Evolutionary conservation across 2,329 filamentous ascomycete species (phyloP).

Genomic region (Alternaria infectoria): DNA sequence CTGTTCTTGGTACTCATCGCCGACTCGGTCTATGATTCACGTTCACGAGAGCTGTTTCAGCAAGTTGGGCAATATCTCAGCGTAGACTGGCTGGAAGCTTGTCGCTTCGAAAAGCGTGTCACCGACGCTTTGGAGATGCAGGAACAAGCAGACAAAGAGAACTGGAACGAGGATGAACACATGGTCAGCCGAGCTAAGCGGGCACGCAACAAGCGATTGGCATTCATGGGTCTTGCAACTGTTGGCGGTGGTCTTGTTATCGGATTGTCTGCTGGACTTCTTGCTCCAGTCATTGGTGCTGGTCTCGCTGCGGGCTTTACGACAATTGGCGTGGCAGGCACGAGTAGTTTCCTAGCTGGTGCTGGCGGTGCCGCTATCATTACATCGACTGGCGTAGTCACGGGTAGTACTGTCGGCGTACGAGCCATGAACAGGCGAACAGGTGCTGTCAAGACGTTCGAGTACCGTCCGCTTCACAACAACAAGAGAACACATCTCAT

Average conservation of each 20-base stretch:
- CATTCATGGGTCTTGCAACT: constrained; percentile 96
- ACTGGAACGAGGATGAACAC: constrained; percentile 96
- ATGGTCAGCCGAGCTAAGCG: constrained; percentile 84
- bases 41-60: constrained; percentile 84
- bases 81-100: constrained; percentile 90
- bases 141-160: constrained; percentile 90
- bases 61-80: constrained; percentile 79
- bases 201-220: constrained; percentile 80
- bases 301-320: constrained; percentile 94
- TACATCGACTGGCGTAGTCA: constrained; percentile 84
- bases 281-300: constrained; percentile 92
- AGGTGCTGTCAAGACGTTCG: constrained; percentile 92
- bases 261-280: constrained; percentile 86
- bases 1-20: constrained; percentile 94
- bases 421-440: constrained; percentile 86
- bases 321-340: constrained; percentile 90
- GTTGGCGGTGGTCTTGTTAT: constrained; percentile 95
- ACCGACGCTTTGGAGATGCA: constrained; percentile 98
- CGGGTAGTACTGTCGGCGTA: constrained; percentile 84
- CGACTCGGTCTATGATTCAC: constrained; percentile 90
- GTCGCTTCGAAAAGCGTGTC: constrained; percentile 94
- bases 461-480: constrained; percentile 95
- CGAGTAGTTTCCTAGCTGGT: constrained; percentile 85
- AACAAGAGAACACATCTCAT: constrained; percentile 97
- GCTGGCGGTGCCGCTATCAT: constrained; percentile 93